Base-by-base conservation (phyloP, 306 rosid genomes). In the Dalbergia cochinchinensis region DNA sequence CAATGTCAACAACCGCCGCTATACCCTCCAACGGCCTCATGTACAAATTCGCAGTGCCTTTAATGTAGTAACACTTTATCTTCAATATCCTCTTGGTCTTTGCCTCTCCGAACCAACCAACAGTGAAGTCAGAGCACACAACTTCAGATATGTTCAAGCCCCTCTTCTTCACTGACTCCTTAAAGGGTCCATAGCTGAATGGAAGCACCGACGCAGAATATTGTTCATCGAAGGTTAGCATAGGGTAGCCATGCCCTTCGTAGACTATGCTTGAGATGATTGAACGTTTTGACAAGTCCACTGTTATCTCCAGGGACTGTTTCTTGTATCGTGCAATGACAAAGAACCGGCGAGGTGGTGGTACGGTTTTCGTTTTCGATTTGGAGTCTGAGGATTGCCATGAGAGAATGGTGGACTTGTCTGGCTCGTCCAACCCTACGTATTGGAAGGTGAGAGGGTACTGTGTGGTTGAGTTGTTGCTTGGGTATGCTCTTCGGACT, bases 371-470 rank as follows among this genome's bases (percentile, higher is more conserved):
- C 51, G 47, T 4, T 53, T 82, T 57, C 54, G 81, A 39, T 4
- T 62, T 55, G 10, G 62, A 60, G 57, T 39, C 51, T 20, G 66
- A 64, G 22, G 88, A 87, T 19, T 73, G 69, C 94, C 92, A 89
- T 83, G 87, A 70, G 7, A 85, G 82, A 67, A 88, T 53, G 3
- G 74, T 5, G 31, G 77, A 15, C 61, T 91, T 89, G 72, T 86
- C 63, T 0, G 94, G 92, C 11, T 91, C 92, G 65, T 88, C 91
- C 11, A 91, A 73, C 13, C 86, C 94, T 3, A 88, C 80, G 69
- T 91, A 89, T 2, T 88, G 86, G 61, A 89, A 88, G 18, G 82
- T 85, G 10, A 89, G 26, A 64, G 70, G 86, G 11, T 14, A 45
- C 11, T 10, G 6, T 7, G 31, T 60, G 58, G 0, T 53, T 48